Evolutionary conservation across 768 basidiomycete species (phyloP).

Genomic region (Aureoboletus auriporus): DNA sequence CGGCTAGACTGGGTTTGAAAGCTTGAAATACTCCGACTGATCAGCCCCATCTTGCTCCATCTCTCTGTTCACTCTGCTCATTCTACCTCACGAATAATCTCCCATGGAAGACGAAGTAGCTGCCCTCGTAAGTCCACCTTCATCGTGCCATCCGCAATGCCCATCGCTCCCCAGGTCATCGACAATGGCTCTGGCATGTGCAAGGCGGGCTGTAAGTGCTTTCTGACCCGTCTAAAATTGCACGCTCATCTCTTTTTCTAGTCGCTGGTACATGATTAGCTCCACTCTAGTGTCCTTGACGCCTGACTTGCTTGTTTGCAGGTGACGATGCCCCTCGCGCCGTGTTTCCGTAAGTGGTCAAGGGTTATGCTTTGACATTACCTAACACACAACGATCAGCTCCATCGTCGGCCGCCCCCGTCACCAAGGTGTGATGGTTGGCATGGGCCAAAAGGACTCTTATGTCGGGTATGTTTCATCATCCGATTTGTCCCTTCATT

Average conservation of each 20-base stretch:
- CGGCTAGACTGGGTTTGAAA: conserved; percentile 16
- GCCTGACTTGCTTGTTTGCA: conserved; percentile 28
- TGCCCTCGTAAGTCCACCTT: conserved; percentile 38
- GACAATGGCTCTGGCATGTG: conserved; percentile 99
- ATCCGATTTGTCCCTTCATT: conserved; percentile 3
- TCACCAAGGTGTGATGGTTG: conserved; percentile 95
- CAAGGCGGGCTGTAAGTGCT: conserved; percentile 93
- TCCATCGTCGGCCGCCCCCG: conserved; percentile 94
- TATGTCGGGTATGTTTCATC: conserved; percentile 71
- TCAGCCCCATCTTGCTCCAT: conserved; percentile 18
- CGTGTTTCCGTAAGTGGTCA: conserved; percentile 83
- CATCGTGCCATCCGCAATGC: neutral
- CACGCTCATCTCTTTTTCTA: conserved; percentile 29
- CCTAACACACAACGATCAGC: conserved; percentile 34
- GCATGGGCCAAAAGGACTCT: conserved; percentile 95
- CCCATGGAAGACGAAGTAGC: conserved; percentile 67
- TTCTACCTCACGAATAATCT: conserved; percentile 20
- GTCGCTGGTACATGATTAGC: conserved; percentile 53
- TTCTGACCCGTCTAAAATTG: conserved; percentile 3
- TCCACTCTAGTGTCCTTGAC: neutral
- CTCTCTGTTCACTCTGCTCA: conserved; percentile 13
- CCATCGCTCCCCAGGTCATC: conserved; percentile 54
- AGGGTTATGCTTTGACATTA: conserved; percentile 3
- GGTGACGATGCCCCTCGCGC: conserved; percentile 90
- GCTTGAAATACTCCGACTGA: conserved; percentile 25